Evolutionary conservation across 352 stramenopile genomes (phyloP).

Genomic region (Blastocystis sp.): DNA sequence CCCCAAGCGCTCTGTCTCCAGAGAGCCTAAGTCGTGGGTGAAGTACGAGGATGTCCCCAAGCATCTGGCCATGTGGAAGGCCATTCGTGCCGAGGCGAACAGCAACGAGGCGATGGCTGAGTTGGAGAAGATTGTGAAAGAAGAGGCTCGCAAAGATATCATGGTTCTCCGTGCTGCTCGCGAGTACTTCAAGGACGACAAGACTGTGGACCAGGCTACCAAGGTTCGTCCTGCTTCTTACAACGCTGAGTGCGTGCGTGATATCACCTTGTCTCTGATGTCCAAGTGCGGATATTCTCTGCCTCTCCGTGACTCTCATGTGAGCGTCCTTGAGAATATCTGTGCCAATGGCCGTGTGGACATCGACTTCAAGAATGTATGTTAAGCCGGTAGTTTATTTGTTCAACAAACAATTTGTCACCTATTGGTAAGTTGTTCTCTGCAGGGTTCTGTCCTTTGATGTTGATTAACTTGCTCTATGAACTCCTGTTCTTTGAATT

Average conservation of each 20-base stretch:
- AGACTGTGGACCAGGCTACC: background rate
- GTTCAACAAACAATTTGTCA: background rate
- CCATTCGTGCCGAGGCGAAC: slow-evolving; percentile 36
- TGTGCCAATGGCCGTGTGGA: background rate
- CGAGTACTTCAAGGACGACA: slow-evolving; percentile 56
- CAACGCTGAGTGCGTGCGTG: slow-evolving; percentile 15
- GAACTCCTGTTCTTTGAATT: background rate
- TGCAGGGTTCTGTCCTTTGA: too few relatives aligned
- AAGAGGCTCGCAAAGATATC: slow-evolving; percentile 46
- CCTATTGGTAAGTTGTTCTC: too few relatives aligned
- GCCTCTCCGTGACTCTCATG: slow-evolving; percentile 30
- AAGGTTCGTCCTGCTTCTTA: slow-evolving; percentile 25
- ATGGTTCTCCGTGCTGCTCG: slow-evolving; percentile 20
- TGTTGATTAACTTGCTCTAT: too few relatives aligned
- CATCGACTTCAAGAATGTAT: slow-evolving; percentile 10
- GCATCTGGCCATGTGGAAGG: slow-evolving; percentile 41
- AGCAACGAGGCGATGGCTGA: slow-evolving; percentile 7
- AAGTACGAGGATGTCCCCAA: slow-evolving; percentile 11
- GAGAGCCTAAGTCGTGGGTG: background rate
- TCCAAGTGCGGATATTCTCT: slow-evolving; percentile 52
- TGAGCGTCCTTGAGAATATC: slow-evolving; percentile 50
- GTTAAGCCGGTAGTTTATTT: slow-evolving; percentile 15
- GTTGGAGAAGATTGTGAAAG: slow-evolving; percentile 10
- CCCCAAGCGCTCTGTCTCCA: background rate
- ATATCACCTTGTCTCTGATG: background rate